Percentiles rank a stretch among this genome's conserved stretches.
These are phyloP conservation scores for Marasmius tenuissimus DNA, from an alignment of 1,284 basidiomycete genomes.

Conservation along the genomic window DNA sequence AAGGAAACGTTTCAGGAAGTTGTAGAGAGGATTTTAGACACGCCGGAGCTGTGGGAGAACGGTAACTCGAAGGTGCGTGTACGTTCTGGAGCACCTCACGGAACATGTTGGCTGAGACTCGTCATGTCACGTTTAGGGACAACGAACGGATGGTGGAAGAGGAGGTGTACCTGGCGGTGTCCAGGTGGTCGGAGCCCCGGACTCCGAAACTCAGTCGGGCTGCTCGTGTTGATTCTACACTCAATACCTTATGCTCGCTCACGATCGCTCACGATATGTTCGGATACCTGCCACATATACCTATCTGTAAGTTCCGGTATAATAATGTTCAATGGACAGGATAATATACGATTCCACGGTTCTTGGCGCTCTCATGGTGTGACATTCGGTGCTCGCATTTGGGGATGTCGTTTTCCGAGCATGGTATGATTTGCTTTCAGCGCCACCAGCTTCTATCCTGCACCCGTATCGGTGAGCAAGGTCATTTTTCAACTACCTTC, in stretches of 20 bases:
- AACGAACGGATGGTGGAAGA: conserved; percentile 34
- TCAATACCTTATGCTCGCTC: background rate
- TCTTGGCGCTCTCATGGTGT: background rate
- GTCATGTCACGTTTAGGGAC: conserved; percentile 20
- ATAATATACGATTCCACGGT: background rate
- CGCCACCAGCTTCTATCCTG: too few species aligned
- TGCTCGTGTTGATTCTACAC: conserved; percentile 10
- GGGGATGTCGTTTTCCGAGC: too few species aligned
- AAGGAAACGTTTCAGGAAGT: conserved; percentile 80
- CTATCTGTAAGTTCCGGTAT: background rate
- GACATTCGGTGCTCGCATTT: background rate
- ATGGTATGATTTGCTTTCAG: too few species aligned
- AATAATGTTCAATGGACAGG: background rate
- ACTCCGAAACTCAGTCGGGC: conserved; percentile 9
- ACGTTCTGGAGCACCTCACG: background rate
- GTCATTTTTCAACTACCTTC: too few species aligned
- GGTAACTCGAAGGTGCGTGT: conserved; percentile 2
- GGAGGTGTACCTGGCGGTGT: conserved; percentile 48
- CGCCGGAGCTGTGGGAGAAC: conserved; percentile 66
- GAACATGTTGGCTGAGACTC: background rate
- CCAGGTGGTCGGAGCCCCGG: conserved; percentile 36
- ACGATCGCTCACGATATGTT: background rate
- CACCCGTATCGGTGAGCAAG: too few species aligned
- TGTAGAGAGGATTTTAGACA: conserved; percentile 70
- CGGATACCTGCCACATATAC: background rate